phyloP scores from a whole-genome alignment of 176 grass and related monocot genomes.

The Lolium rigidum region DNA sequence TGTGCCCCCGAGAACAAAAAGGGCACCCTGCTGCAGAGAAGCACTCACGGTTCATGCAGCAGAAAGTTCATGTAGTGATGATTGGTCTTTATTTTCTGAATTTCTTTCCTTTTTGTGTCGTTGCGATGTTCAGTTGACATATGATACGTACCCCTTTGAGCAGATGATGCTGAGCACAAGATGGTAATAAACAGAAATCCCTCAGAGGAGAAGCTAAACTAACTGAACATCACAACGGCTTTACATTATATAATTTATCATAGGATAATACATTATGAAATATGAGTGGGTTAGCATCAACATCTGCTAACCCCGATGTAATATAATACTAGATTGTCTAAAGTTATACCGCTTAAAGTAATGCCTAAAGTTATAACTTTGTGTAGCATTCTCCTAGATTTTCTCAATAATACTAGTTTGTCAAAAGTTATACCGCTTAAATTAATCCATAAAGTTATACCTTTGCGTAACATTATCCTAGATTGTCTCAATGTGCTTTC shows the following conservation, averaged over 20 bases:
- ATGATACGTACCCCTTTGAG: too few relatives aligned
- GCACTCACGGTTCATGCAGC: slow-evolving; percentile 29
- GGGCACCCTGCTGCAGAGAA: slow-evolving; percentile 11
- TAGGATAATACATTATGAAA: too few relatives aligned
- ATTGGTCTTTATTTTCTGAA: slow-evolving; percentile 1
- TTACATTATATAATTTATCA: too few relatives aligned
- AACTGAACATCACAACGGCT: neutral
- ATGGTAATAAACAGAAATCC: too few relatives aligned
- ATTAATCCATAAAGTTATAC: too few relatives aligned
- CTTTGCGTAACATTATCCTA: slow-evolving; percentile 11
- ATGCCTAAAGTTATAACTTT: slow-evolving; percentile 32
- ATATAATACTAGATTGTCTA: neutral
- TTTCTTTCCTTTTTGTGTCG: too few relatives aligned
- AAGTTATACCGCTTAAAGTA: slow-evolving; percentile 26
- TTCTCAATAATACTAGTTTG: neutral
- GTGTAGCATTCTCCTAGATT: slow-evolving; percentile 25
- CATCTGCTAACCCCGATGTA: neutral
- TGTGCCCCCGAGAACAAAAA: neutral
- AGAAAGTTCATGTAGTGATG: slow-evolving; percentile 26
- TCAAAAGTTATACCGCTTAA: neutral
- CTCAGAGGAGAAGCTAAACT: slow-evolving; percentile 6
- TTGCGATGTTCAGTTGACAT: too few relatives aligned
- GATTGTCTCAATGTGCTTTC: slow-evolving; percentile 30
- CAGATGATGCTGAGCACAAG: too few relatives aligned
- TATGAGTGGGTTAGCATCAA: too few relatives aligned